These are phyloP conservation scores for Neophaeococcomyces mojaviensis DNA, from an alignment of 2,329 filamentous ascomycete species.

Conservation along the genomic window DNA sequence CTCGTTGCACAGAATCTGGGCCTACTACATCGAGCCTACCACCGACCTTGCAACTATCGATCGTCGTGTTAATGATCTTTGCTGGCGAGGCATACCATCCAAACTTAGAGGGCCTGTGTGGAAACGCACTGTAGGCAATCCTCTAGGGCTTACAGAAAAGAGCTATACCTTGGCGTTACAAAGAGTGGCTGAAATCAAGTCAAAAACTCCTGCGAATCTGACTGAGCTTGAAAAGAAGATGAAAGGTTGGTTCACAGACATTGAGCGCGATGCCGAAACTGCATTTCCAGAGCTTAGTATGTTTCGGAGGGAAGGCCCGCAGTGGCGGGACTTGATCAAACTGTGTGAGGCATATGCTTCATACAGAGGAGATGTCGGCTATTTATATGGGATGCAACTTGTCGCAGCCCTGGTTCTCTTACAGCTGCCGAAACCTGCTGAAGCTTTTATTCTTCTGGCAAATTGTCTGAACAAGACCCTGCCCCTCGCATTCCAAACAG, in stretches of 20 bases:
- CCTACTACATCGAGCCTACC: constrained; percentile 52
- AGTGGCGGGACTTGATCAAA: constrained; percentile 49
- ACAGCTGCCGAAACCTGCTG: constrained; percentile 44
- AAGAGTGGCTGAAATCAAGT: constrained; percentile 44
- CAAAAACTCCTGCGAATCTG: constrained; percentile 30
- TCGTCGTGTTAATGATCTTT: constrained; percentile 51
- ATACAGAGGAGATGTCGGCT: constrained; percentile 57
- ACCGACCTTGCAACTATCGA: constrained; percentile 50
- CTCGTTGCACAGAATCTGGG: constrained; percentile 53
- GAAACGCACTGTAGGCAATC: constrained; percentile 54
- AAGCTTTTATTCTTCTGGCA: constrained; percentile 52
- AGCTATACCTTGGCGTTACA: constrained; percentile 52
- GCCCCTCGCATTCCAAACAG: constrained; percentile 53
- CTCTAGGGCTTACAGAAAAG: constrained; percentile 48
- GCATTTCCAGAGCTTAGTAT: constrained; percentile 53
- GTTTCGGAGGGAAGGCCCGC: constrained; percentile 47
- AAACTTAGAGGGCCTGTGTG: constrained; percentile 51
- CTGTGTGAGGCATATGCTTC: constrained; percentile 56
- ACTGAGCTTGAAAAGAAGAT: constrained; percentile 37
- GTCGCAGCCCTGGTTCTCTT: constrained; percentile 53
- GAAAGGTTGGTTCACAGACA: constrained; percentile 47
- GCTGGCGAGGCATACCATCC: constrained; percentile 57
- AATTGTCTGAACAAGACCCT: constrained; percentile 56
- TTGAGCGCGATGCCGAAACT: constrained; percentile 45
- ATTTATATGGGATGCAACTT: constrained; percentile 52